Base-by-base conservation (phyloP, 2,329 filamentous ascomycete genomes). In the Arachnomyces sp. region DNA sequence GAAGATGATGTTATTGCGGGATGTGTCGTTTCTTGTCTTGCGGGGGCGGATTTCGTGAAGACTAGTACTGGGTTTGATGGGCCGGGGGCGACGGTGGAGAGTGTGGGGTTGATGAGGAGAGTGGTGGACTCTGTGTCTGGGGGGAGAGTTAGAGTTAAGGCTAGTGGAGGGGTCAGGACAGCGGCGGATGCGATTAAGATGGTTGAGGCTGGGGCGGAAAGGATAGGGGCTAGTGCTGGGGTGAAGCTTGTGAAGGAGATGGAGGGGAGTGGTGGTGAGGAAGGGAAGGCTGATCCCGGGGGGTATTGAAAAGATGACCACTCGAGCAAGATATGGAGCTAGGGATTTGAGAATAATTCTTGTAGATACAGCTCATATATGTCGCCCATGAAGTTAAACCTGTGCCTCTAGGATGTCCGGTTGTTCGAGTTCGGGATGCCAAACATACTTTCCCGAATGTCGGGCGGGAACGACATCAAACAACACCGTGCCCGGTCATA, bases 1-100 rank as follows among this genome's bases (percentile, higher is more conserved):
- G 46, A 53, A 4, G 50, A 61, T 4, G 65, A 78, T 45, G 70
- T 78, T 39, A 64, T 78, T 28, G 73, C 73, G 1, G 75, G 67
- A 0, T 68, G 67, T 13, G 64, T 71, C 15, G 61, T 79, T 31
- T 68, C 71, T 2, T 68, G 66, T 12, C 62, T 68, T 28, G 74
- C 75, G 2, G 66, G 66, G 3, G 72, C 73, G 35, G 73, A 79
- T 48, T 79, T 69, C 46, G 70, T 80, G 45, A 79, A 79, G 60
- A 79, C 76, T 0, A 72, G 68, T 20, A 79, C 76, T 1, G 76
- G 76, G 1, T 78, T 77, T 55, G 67, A 70, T 36, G 76, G 75
- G 0, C 60, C 63, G 1, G 74, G 75, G 7, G 76, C 76, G 0
- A 70, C 54, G 28, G 59, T 68, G 12, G 66, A 72, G 38, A 60